A percentile compares a stretch with the other conserved stretches of the same genome.
These are phyloP conservation scores for Ceratobasidium sp. DNA, from an alignment of 1,284 basidiomycete species.

Conservation along the genomic window DNA sequence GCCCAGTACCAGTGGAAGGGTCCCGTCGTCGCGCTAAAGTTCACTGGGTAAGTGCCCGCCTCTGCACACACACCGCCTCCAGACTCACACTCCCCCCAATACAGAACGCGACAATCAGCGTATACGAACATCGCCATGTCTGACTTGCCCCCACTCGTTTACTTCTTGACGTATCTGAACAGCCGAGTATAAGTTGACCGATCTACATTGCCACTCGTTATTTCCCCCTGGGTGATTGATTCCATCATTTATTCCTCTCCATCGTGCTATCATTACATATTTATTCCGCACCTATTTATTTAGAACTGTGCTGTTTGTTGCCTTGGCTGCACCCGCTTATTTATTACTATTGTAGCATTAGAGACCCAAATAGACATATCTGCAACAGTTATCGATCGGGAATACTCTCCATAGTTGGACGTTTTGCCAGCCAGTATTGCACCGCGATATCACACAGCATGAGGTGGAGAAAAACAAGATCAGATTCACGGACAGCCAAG, in stretches of 20 bases:
- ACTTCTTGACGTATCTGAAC: constrained; percentile 38
- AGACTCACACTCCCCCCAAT: neutral
- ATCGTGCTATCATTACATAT: neutral
- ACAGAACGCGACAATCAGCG: constrained; percentile 29
- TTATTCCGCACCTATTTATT: neutral
- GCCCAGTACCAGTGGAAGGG: constrained; percentile 41
- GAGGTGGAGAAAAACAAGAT: no score
- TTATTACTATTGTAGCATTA: neutral
- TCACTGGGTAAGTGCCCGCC: constrained; percentile 60
- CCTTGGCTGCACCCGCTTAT: neutral
- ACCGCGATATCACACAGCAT: no score
- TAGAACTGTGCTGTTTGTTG: neutral
- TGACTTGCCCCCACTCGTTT: constrained; percentile 31
- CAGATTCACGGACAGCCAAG: no score
- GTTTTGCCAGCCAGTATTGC: no score
- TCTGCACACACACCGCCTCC: neutral
- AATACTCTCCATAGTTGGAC: no score
- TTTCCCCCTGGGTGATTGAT: neutral
- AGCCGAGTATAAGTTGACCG: constrained; percentile 1
- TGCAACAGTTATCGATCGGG: no score
- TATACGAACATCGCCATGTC: constrained; percentile 37
- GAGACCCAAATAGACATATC: neutral
- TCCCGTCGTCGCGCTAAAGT: constrained; percentile 69
- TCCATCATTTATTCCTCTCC: neutral
- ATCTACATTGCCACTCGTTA: neutral